A percentile compares a stretch with the other conserved stretches of the same genome.
phyloP scores from a whole-genome alignment of 129 eudicot genomes.

The Apium graveolens region DNA sequence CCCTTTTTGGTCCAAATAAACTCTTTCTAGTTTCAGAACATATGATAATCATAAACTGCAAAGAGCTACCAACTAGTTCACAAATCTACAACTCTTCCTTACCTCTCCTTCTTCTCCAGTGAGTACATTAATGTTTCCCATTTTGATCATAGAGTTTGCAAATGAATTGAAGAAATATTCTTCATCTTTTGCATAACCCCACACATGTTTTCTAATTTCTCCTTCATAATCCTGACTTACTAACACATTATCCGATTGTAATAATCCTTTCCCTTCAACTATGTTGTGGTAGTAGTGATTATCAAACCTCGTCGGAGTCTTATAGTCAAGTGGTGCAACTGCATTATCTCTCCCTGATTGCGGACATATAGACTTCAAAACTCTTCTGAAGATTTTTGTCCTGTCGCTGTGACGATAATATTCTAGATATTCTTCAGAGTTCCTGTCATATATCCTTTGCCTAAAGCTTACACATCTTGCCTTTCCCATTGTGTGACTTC shows the following conservation, averaged over 20 bases:
- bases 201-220: conserved; percentile 36
- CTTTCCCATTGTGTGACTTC: conserved; percentile 62
- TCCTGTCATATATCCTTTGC: conserved; percentile 39
- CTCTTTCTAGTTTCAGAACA: too few relatives aligned
- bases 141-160: conserved; percentile 42
- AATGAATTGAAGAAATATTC: conserved; percentile 33
- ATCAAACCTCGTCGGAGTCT: conserved; percentile 40
- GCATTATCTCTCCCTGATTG: conserved; percentile 35
- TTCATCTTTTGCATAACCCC: conserved; percentile 40
- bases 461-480: conserved; percentile 49
- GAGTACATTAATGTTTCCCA: conserved; percentile 47
- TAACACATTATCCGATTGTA: conserved; percentile 46
- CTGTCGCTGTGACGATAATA: conserved; percentile 16
- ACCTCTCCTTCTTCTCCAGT: conserved; percentile 45
- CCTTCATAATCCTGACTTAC: conserved; percentile 32
- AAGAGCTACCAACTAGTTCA: conserved; percentile 20
- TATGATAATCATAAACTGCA: too few relatives aligned
- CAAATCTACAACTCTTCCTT: conserved; percentile 42
- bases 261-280: conserved; percentile 34
- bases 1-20: too few relatives aligned
- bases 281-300: conserved; percentile 46
- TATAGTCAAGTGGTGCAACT: conserved; percentile 40
- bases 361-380: conserved; percentile 40
- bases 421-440: conserved; percentile 8
- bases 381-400: conserved; percentile 16